Conservation (phyloP, 2,329 filamentous ascomycete genomes). For the Phialemoniopsis sp. region DNA sequence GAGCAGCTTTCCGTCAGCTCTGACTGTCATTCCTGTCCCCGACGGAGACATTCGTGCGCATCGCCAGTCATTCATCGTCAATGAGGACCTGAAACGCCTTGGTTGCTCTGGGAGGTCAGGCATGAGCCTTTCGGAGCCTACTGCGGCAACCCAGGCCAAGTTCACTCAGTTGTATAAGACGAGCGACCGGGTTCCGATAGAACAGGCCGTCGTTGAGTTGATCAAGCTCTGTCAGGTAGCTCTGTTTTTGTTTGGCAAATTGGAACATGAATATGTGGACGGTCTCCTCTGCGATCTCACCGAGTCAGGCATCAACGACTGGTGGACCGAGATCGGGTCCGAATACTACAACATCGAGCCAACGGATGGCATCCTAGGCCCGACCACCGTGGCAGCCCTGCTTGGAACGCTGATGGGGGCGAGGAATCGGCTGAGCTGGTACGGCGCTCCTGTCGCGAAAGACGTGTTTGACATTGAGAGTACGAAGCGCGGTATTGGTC, state of each 20-base stretch:
- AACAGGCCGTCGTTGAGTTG: slow-evolving; percentile 77
- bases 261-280: slow-evolving; percentile 86
- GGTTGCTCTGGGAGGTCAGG: slow-evolving; percentile 89
- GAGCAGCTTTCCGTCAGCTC: slow-evolving; percentile 82
- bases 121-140: slow-evolving; percentile 73
- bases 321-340: slow-evolving; percentile 92
- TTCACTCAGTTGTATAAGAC: slow-evolving; percentile 89
- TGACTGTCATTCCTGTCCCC: slow-evolving; percentile 88
- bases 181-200: slow-evolving; percentile 75
- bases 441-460: slow-evolving; percentile 79
- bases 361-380: slow-evolving; percentile 85
- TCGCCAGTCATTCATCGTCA: slow-evolving; percentile 83
- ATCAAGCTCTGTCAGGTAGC: slow-evolving; percentile 90
- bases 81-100: slow-evolving; percentile 87
- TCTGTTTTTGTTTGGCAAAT: slow-evolving; percentile 79
- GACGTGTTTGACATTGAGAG: slow-evolving; percentile 84
- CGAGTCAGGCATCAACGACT: slow-evolving; percentile 83
- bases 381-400: slow-evolving; percentile 84
- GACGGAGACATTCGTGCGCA: slow-evolving; percentile 80
- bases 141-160: slow-evolving; percentile 79
- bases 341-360: slow-evolving; percentile 93
- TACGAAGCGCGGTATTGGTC: slow-evolving; percentile 78
- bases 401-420: slow-evolving; percentile 87
- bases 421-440: slow-evolving; percentile 81
- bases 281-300: slow-evolving; percentile 91